These are phyloP conservation scores for Termitomyces heimii DNA, from an alignment of 768 basidiomycete species.

Conservation along the genomic window DNA sequence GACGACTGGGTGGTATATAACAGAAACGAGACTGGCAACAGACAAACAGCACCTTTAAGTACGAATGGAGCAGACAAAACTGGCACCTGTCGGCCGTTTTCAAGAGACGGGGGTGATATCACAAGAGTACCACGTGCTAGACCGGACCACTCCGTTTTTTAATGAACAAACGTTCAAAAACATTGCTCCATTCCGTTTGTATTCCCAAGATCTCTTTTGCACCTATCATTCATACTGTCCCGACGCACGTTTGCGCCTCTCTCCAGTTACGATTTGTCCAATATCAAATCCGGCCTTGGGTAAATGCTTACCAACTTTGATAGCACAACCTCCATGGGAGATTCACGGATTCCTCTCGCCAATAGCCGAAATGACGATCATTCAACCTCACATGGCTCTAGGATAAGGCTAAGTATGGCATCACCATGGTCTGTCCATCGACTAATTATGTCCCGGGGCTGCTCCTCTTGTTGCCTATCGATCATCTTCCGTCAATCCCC, in stretches of 20 bases:
- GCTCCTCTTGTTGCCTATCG: background rate
- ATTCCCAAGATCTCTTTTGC: background rate
- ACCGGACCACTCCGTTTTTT: conserved; percentile 23
- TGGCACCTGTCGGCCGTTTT: conserved; percentile 2
- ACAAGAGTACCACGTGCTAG: conserved; percentile 23
- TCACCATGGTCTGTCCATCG: background rate
- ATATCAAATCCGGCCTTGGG: background rate
- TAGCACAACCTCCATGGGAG: background rate
- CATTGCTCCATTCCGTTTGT: conserved; percentile 8
- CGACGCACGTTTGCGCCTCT: conserved; percentile 15
- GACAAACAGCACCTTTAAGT: background rate
- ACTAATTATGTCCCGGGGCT: background rate
- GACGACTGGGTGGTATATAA: background rate
- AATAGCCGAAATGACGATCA: conserved; percentile 6
- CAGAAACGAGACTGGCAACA: background rate
- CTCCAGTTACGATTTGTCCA: background rate
- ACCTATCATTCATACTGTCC: background rate
- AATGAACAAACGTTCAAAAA: conserved; percentile 13
- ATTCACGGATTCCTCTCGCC: background rate
- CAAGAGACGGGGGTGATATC: conserved; percentile 14
- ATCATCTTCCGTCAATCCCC: background rate
- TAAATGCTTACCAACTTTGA: conserved; percentile 5
- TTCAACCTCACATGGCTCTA: conserved; percentile 3
- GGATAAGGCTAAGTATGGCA: conserved; percentile 4
- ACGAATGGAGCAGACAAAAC: conserved; percentile 1